Conservation (phyloP, 768 basidiomycete genomes). For the Lactifluus subvellereus region DNA sequence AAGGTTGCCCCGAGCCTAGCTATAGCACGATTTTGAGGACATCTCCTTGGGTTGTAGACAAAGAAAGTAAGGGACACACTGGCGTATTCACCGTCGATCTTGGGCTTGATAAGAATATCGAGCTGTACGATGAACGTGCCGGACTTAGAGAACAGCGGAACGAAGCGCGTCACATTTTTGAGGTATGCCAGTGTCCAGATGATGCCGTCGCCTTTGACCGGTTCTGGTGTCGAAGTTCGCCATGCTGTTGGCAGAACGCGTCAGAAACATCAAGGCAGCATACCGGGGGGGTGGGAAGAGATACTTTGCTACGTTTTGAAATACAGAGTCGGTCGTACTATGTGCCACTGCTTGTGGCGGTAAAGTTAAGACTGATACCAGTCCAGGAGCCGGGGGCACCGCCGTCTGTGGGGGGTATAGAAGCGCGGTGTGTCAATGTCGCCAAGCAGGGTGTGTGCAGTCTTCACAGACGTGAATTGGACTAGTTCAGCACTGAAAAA, state of each 20-base stretch:
- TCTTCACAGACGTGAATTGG: conserved; percentile 42
- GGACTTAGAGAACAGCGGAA: neutral
- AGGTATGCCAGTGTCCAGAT: neutral
- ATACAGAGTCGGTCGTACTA: conserved; percentile 57
- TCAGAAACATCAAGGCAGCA: neutral
- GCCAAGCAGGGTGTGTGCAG: neutral
- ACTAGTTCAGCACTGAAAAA: conserved; percentile 53
- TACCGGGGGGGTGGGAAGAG: neutral
- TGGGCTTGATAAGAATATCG: conserved; percentile 57
- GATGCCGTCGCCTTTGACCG: neutral
- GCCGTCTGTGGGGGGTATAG: conserved; percentile 66
- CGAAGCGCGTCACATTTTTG: neutral
- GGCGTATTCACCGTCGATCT: neutral
- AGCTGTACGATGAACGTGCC: conserved; percentile 66
- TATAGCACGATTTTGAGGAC: conserved; percentile 26
- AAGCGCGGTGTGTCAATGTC: neutral
- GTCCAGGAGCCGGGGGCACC: conserved; percentile 59
- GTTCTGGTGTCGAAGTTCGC: neutral
- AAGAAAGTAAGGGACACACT: neutral
- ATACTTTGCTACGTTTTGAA: neutral
- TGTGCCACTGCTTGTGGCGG: conserved; percentile 71
- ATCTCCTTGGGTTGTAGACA: neutral
- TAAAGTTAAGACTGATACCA: conserved; percentile 68
- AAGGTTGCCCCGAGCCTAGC: conserved; percentile 65
- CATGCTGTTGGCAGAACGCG: neutral